Percentiles rank a stretch among this genome's conserved stretches.
Conservation (phyloP, 2,329 filamentous ascomycete genomes). For the Aureobasidium sp. region DNA sequence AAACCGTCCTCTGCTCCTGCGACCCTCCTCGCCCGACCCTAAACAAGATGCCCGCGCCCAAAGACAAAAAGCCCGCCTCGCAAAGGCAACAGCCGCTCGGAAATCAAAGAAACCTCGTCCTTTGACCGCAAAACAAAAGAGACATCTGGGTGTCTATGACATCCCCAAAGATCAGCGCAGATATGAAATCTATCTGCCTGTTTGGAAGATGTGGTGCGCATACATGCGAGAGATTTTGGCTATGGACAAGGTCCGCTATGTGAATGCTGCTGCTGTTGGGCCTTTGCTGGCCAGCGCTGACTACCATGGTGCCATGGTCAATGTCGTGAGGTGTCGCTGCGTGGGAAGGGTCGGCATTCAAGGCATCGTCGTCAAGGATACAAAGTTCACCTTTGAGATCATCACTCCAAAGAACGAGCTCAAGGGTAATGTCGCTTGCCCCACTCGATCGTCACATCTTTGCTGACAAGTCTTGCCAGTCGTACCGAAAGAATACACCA, state of each 20-base stretch:
- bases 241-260: conserved; percentile 38
- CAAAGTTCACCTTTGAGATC: conserved; percentile 78
- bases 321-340: conserved; percentile 77
- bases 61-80: conserved; percentile 30
- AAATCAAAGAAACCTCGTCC: conserved; percentile 53
- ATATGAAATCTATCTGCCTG: conserved; percentile 68
- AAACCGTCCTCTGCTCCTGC: conserved; percentile 71
- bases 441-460: not conserved
- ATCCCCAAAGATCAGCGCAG: conserved; percentile 62
- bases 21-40: conserved; percentile 62
- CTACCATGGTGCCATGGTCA: conserved; percentile 77
- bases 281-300: conserved; percentile 77
- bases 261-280: conserved; percentile 55
- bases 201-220: conserved; percentile 72
- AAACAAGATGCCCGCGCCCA: conserved; percentile 47
- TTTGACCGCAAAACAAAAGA: conserved; percentile 72
- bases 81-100: conserved; percentile 27
- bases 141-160: conserved; percentile 64
- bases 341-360: conserved; percentile 72
- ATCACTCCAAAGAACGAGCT: conserved; percentile 64
- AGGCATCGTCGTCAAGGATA: conserved; percentile 85
- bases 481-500: conserved; percentile 82
- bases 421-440: conserved; percentile 46
- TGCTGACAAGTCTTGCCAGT: conserved; percentile 36
- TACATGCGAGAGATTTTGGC: conserved; percentile 81